Conservation (phyloP, 148 eudicot species). For the Camellia japonica region DNA sequence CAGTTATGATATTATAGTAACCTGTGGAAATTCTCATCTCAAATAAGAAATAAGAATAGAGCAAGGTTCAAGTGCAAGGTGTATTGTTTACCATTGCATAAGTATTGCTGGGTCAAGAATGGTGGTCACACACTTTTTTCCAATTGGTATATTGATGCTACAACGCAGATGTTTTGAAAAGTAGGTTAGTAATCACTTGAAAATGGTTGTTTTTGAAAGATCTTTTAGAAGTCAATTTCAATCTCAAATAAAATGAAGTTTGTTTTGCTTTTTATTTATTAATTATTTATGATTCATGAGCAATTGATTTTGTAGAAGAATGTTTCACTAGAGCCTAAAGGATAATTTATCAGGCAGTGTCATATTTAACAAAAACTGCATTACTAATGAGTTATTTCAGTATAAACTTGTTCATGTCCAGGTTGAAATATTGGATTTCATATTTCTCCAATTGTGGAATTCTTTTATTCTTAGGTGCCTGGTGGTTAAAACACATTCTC, state of each 20-base stretch:
- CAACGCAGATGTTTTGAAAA: background rate
- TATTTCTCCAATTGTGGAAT: background rate
- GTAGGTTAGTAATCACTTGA: background rate
- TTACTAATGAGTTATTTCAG: background rate
- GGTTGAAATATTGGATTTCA: background rate
- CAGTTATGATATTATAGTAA: background rate
- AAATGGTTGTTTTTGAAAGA: background rate
- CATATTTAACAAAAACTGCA: background rate
- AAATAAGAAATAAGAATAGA: background rate
- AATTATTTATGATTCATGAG: background rate
- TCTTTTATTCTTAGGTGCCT: background rate
- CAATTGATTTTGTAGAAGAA: background rate
- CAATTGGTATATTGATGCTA: background rate
- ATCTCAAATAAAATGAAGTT: background rate
- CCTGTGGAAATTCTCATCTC: background rate
- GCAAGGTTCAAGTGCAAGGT: background rate
- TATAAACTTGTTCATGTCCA: background rate
- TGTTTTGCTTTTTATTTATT: background rate
- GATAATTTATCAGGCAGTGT: background rate
- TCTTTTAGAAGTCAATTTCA: background rate
- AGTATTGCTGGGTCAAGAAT: background rate
- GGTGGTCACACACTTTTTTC: background rate
- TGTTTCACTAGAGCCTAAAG: background rate
- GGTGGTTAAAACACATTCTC: background rate
- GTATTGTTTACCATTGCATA: background rate